Evolutionary conservation across 2,329 filamentous ascomycete species (phyloP).

Genomic region (Aspergillus proliferans): DNA sequence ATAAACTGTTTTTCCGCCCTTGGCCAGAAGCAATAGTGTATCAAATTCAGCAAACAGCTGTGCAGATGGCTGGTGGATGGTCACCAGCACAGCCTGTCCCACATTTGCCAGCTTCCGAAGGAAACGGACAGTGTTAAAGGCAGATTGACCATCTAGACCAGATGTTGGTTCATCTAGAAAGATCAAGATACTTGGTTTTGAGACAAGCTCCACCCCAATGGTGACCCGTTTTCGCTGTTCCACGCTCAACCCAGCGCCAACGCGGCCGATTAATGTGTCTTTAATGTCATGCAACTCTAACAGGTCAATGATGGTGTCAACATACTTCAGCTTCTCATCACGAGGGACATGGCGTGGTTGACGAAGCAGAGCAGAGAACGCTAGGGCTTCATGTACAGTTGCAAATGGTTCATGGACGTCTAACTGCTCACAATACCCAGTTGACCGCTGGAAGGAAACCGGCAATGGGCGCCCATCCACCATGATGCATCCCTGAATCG

Average conservation of each 20-base stretch:
- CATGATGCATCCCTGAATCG: slow-evolving; percentile 58
- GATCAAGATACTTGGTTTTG: slow-evolving; percentile 59
- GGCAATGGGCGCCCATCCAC: slow-evolving; percentile 58
- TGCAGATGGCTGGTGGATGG: slow-evolving; percentile 64
- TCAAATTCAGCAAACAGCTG: slow-evolving; percentile 64
- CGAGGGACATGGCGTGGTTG: slow-evolving; percentile 48
- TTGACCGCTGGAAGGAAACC: slow-evolving; percentile 58
- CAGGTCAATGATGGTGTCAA: slow-evolving; percentile 58
- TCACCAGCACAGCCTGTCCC: slow-evolving; percentile 64
- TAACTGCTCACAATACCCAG: slow-evolving; percentile 63
- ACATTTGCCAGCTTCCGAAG: slow-evolving; percentile 58
- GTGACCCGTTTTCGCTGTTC: slow-evolving; percentile 65
- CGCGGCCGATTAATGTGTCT: slow-evolving; percentile 54
- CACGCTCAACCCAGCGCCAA: slow-evolving; percentile 46
- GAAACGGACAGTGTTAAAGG: slow-evolving; percentile 61
- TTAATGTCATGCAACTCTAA: slow-evolving; percentile 58
- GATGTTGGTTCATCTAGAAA: slow-evolving; percentile 67
- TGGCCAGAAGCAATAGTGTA: slow-evolving; percentile 60
- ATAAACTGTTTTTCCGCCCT: slow-evolving; percentile 64
- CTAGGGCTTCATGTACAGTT: slow-evolving; percentile 59
- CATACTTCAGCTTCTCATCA: slow-evolving; percentile 58
- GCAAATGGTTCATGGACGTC: slow-evolving; percentile 63
- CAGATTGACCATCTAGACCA: slow-evolving; percentile 61
- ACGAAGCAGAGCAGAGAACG: slow-evolving; percentile 59
- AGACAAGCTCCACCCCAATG: slow-evolving; percentile 65